Base-by-base conservation (phyloP, 176 grass and related monocot genomes). In the Microstegium vimineum region DNA sequence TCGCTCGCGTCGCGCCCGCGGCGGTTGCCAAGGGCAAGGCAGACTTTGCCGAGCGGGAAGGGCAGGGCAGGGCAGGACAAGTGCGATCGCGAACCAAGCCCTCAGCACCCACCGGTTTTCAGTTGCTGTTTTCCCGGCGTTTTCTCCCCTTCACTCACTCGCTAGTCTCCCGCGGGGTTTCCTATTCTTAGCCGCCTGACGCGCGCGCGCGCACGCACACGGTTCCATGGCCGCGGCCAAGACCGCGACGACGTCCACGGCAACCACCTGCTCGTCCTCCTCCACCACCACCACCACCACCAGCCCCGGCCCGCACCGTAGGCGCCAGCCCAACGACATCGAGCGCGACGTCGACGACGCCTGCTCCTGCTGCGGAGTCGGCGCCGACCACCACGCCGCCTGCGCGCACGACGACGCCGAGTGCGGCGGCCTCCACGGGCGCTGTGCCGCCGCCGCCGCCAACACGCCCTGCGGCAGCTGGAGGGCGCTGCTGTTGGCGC, bases 61-160 rank as follows among this genome's bases (percentile, higher is more conserved):
- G n/a, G n/a, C n/a, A n/a, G n/a, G n/a, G n/a, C n/a, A 14, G 43
- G 43, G 27, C 71, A 54, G 4, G 71, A 17, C 43, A 18, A n/a
- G 25, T 15, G 69, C 12, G 41, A 23, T 23, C 28, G 18, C 5
- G 54, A 32, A 72, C 33, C 54, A 49, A 62, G n/a, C 77, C n/a
- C n/a, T n/a, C 46, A 49, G n/a, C n/a, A n/a, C n/a, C 46, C 16
- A 30, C 87, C 77, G 40, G 77, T n/a, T 79, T 66, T 67, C 37
- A 38, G 78, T 81, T 69, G 46, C 31, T 30, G 1, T 71, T n/a
- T 86, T 91, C 94, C 88, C 94, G 94, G 94, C 81, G 86, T 97
- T 97, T 91, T 89, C 94, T 93, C 91, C 84, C 81, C 64, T 22
- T 91, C 83, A 76, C 74, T 40, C 75, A 68, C 73, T 52, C 54